Base-by-base conservation (phyloP, 2,329 filamentous ascomycete species). In the Westerdykella ornata region DNA sequence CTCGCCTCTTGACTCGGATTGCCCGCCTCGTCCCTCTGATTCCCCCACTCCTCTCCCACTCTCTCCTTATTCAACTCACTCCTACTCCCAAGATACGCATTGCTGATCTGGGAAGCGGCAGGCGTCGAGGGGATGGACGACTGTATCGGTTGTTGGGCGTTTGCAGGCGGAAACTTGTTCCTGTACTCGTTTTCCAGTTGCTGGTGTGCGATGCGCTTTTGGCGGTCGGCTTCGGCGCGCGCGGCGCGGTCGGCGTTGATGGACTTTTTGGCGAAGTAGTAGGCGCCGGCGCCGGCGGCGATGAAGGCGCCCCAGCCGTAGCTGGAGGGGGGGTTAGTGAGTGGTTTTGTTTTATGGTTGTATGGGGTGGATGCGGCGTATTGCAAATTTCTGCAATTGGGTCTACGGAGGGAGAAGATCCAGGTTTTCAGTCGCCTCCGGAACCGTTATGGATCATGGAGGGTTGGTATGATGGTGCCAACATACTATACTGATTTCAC, bases 231-330 rank as follows among this genome's bases (percentile, higher is more conserved):
- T 75, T 76, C 70, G 76, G 63, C 82, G 70, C 84, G 82, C 54
- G 79, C 76, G 46, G 84, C 81, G 50, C 90, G 85, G 68, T 96
- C 88, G 54, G 85, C 85, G 64, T 96, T 95, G 76, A 98, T 94
- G 66, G 82, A 83, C 62, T 80, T 78, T 76, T 98, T 98, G 50
- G 92, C 92, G 65, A 96, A 95, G 73, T 86, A 88, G 75, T 97
- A 98, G 59, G 90, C 88, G 49, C 84, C 86, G 51, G 81, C 92
- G 61, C 90, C 92, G 53, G 89, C 88, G 39, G 56, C 75, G 63
- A 89, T 92, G 41, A 97, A 78, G 37, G 88, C 78, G 55, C 86
- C 89, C 92, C 88, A 96, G 61, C 92, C 92, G 60, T 90, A 72
- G 85, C 88, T 94, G 45, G 3, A 26, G 22, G 11, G 30, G 43